Base-by-base conservation (phyloP, 441 rosid genomes). In the Cnidoscolus chayamansa region DNA sequence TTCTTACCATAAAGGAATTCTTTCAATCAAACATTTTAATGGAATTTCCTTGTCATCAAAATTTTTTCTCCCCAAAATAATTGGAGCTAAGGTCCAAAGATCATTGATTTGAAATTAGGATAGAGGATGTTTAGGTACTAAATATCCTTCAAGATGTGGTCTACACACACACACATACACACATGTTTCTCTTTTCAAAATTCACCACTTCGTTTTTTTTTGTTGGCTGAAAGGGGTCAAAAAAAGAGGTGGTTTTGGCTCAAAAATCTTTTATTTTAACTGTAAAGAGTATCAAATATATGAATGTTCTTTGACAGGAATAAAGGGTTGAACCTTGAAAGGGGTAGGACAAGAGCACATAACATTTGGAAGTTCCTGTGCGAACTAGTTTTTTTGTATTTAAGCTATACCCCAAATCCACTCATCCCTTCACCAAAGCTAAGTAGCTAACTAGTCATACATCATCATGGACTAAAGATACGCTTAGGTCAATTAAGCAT, bases 111-210 rank as follows among this genome's bases (percentile, higher is more conserved):
- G 68, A 65, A 2, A 53, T 43, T 63, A 20, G 31, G 49, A 65
- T 65, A 48, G n/a, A 65, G 56, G 53, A 65, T 47, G 10, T 31
- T 45, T 50, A 65, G 19, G 17, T 19, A 65, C 11, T 55, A 55
- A 5, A 55, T 17, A 2, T 30, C 30, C 2, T 17, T 2, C 4
- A 11, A 4, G 10, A 1, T 20, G 10, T 6, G 19, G 30, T 55
- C 19, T 55, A 8, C 19, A 55, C 0, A 25, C 11, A 5, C 8
- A n/a, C 59, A 4, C 17, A 25, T 25, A 25, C 25, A 25, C 25
- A 25, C 25, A 25, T 25, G 25, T 17, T 55, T 6, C 9, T 11
- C 30, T 55, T 19, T 55, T 10, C 0, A 11, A 25, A 58, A 25
- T 32, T 58, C 40, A 20, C 7, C 13, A 58, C 16, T 58, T 58